Evolutionary conservation across 345 rosid genomes (phyloP).

Genomic region (Heritiera fomes): DNA sequence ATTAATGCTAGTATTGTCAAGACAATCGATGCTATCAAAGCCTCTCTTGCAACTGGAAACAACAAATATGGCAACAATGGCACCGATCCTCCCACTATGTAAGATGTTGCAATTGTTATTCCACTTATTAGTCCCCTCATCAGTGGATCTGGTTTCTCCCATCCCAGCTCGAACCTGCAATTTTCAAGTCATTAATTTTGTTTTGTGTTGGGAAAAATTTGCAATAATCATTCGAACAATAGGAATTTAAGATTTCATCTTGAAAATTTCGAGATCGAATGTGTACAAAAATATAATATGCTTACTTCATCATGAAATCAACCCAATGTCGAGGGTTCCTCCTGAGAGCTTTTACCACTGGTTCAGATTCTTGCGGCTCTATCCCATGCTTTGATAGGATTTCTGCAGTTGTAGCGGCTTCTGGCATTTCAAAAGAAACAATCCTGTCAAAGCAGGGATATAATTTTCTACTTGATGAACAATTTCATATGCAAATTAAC

Average conservation of each 20-base stretch:
- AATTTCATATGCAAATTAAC: not conserved
- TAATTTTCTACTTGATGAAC: too few relatives aligned
- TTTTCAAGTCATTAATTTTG: too few relatives aligned
- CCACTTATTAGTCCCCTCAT: constrained; percentile 80
- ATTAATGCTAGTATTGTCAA: constrained; percentile 67
- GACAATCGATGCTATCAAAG: constrained; percentile 61
- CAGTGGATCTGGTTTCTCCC: constrained; percentile 88
- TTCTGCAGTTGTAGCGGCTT: constrained; percentile 85
- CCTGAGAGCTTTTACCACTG: constrained; percentile 72
- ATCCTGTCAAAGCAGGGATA: not conserved
- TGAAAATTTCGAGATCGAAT: not conserved
- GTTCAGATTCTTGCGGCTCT: constrained; percentile 72
- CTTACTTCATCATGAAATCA: constrained; percentile 92
- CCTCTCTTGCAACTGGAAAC: constrained; percentile 64
- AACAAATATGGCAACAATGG: constrained; percentile 78
- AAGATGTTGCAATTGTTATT: constrained; percentile 60
- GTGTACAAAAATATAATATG: too few relatives aligned
- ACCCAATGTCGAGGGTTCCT: constrained; percentile 88
- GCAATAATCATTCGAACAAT: too few relatives aligned
- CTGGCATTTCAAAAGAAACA: constrained; percentile 34
- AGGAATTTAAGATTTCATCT: not conserved
- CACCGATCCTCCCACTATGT: constrained; percentile 71
- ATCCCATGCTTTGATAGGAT: constrained; percentile 69
- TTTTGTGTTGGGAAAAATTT: too few relatives aligned
- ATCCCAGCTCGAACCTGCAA: constrained; percentile 80